phyloP scores from a whole-genome alignment of 176 grass and related monocot species.

The Ampelocalamus luodianensis region DNA sequence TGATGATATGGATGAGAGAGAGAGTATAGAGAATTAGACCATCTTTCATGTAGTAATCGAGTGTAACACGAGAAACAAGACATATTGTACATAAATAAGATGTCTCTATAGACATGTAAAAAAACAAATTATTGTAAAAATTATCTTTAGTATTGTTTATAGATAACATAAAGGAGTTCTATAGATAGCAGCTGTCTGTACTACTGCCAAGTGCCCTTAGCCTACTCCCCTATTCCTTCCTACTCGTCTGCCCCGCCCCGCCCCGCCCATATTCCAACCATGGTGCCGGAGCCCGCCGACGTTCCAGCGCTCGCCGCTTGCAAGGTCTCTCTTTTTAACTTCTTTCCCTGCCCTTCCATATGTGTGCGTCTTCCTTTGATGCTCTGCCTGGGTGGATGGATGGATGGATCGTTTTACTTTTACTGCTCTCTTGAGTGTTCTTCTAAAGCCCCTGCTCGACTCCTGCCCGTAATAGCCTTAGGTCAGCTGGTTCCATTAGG shows the following conservation, averaged over 20 bases:
- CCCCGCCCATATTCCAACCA: background rate
- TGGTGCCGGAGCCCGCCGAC: constrained; percentile 17
- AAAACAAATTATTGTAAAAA: no score
- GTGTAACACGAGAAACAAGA: no score
- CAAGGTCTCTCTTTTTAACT: background rate
- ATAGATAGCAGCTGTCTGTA: no score
- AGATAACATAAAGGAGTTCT: no score
- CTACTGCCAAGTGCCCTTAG: background rate
- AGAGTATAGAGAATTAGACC: no score
- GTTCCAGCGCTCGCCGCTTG: constrained; percentile 29
- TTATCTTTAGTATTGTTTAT: no score
- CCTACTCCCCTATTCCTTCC: background rate
- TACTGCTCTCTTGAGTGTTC: background rate
- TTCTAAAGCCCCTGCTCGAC: background rate
- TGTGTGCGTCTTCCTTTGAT: background rate
- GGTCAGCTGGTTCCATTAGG: background rate
- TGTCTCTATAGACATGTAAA: no score
- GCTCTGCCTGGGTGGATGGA: background rate
- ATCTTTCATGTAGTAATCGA: no score
- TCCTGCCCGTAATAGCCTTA: background rate
- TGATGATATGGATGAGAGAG: no score
- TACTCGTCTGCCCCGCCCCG: background rate
- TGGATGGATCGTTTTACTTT: background rate
- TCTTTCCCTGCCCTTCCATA: no score
- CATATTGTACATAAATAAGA: no score